phyloP scores from a whole-genome alignment of 129 eudicot species.

The sunflower (Helianthus annuus) region DNA sequence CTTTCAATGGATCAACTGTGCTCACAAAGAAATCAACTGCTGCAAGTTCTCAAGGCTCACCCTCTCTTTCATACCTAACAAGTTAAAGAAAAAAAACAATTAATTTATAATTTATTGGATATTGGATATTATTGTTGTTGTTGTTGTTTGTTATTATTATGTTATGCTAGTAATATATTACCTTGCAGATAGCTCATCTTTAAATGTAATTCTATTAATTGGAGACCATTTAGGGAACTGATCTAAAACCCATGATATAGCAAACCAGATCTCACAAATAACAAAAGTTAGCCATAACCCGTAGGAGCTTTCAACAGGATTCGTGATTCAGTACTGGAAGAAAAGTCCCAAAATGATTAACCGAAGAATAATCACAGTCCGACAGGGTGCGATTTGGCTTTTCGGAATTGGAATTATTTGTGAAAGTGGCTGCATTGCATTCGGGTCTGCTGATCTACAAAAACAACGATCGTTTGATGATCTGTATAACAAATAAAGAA shows the following conservation, averaged over 20 bases:
- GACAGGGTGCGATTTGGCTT: constrained; percentile 73
- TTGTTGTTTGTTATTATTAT: not conserved
- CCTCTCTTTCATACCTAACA: constrained; percentile 81
- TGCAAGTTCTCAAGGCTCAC: constrained; percentile 86
- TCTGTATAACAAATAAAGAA: too few species aligned
- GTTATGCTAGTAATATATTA: constrained; percentile 16
- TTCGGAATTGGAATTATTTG: constrained; percentile 74
- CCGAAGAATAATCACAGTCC: constrained; percentile 73
- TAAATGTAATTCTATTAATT: constrained; percentile 66
- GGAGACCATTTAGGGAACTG: constrained; percentile 99
- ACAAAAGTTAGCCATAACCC: constrained; percentile 98
- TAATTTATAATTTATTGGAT: not conserved
- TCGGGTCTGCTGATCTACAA: constrained; percentile 65
- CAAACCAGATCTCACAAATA: constrained; percentile 98
- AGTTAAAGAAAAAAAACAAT: not conserved
- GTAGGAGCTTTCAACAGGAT: constrained; percentile 91
- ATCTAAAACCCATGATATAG: constrained; percentile 96
- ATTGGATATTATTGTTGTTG: too few species aligned
- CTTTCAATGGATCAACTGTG: constrained; percentile 95
- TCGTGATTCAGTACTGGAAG: constrained; percentile 86
- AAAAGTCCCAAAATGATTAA: constrained; percentile 80
- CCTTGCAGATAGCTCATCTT: constrained; percentile 83
- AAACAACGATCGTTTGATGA: not conserved
- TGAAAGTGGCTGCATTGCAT: constrained; percentile 72
- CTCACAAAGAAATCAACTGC: constrained; percentile 98